Conservation (phyloP, 768 basidiomycete genomes). For the Trametes maxima region DNA sequence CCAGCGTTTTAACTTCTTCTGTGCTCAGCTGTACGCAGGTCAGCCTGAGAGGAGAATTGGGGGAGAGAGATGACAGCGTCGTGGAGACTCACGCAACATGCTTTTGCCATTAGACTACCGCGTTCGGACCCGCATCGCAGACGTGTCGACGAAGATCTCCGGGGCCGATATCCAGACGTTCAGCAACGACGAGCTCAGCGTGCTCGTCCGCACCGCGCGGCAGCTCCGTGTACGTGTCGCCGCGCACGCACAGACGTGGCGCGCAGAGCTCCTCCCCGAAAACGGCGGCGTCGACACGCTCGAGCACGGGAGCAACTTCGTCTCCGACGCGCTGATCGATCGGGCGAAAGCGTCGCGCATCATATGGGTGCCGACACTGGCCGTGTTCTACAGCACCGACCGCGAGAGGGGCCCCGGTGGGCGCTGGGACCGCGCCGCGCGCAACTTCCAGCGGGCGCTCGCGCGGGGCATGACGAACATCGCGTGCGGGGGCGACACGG, state of each 20-base stretch:
- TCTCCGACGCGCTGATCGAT: slow-evolving; percentile 16
- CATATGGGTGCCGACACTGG: slow-evolving; percentile 62
- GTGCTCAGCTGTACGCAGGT: slow-evolving; percentile 54
- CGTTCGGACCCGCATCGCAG: slow-evolving; percentile 46
- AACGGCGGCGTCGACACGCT: slow-evolving; percentile 48
- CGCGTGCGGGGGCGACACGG: slow-evolving; percentile 68
- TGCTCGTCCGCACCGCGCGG: slow-evolving; percentile 56
- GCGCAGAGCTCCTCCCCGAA: slow-evolving; percentile 16
- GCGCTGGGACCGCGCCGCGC: slow-evolving; percentile 42
- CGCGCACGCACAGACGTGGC: slow-evolving; percentile 48
- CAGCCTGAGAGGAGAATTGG: slow-evolving; percentile 20
- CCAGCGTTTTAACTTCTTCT: slow-evolving; percentile 6
- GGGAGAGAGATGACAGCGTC: not conserved
- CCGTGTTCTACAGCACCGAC: slow-evolving; percentile 44
- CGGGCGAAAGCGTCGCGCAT: not conserved
- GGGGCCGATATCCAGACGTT: slow-evolving; percentile 47
- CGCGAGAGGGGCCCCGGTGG: slow-evolving; percentile 17
- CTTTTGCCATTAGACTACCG: slow-evolving; percentile 48
- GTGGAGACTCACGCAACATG: not conserved
- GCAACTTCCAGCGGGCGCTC: slow-evolving; percentile 50
- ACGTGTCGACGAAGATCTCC: slow-evolving; percentile 42
- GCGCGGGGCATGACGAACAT: slow-evolving; percentile 47
- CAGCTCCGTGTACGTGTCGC: slow-evolving; percentile 57
- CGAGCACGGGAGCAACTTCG: slow-evolving; percentile 52
- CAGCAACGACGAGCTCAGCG: slow-evolving; percentile 44